Percentiles rank a stretch among this genome's conserved stretches.
These are phyloP conservation scores for Phaeoacremonium minimum DNA, from an alignment of 2,329 filamentous ascomycete genomes.

Conservation along the genomic window DNA sequence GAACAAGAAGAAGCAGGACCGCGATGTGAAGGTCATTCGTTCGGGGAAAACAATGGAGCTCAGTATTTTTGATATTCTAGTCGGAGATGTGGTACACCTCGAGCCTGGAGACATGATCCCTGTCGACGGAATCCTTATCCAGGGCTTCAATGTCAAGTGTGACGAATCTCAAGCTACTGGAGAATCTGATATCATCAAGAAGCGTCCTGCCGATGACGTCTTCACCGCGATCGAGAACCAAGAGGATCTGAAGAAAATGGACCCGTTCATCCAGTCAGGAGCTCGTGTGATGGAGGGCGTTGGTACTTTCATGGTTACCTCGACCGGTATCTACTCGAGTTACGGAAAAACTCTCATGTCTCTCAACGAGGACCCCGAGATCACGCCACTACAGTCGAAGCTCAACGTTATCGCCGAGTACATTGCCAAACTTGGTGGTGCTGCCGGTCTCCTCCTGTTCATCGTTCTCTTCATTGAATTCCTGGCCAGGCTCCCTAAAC, in stretches of 20 bases:
- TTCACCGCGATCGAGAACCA: constrained; percentile 64
- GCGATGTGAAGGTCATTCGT: constrained; percentile 66
- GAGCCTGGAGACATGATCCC: constrained; percentile 73
- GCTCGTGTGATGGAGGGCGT: constrained; percentile 74
- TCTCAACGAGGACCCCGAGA: constrained; percentile 68
- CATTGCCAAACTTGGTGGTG: constrained; percentile 74
- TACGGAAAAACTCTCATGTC: constrained; percentile 74
- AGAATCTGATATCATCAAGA: constrained; percentile 72
- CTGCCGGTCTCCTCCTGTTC: constrained; percentile 75
- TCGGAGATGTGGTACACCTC: constrained; percentile 67
- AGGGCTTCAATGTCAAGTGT: constrained; percentile 70
- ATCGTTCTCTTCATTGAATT: constrained; percentile 84
- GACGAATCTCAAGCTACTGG: constrained; percentile 78
- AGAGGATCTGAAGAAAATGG: constrained; percentile 65
- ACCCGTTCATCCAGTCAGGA: constrained; percentile 83
- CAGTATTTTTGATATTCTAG: constrained; percentile 65
- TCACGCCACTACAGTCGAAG: constrained; percentile 73
- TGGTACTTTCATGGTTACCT: constrained; percentile 70
- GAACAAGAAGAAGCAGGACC: constrained; percentile 76
- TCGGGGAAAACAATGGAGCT: constrained; percentile 67
- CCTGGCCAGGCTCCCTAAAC: constrained; percentile 59
- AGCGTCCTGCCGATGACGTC: constrained; percentile 63
- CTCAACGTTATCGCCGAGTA: constrained; percentile 71
- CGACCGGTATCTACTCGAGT: constrained; percentile 68
- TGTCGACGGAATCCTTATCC: constrained; percentile 68